These are phyloP conservation scores for Zasmidium angulare DNA, from an alignment of 2,329 filamentous ascomycete genomes.

Conservation along the genomic window DNA sequence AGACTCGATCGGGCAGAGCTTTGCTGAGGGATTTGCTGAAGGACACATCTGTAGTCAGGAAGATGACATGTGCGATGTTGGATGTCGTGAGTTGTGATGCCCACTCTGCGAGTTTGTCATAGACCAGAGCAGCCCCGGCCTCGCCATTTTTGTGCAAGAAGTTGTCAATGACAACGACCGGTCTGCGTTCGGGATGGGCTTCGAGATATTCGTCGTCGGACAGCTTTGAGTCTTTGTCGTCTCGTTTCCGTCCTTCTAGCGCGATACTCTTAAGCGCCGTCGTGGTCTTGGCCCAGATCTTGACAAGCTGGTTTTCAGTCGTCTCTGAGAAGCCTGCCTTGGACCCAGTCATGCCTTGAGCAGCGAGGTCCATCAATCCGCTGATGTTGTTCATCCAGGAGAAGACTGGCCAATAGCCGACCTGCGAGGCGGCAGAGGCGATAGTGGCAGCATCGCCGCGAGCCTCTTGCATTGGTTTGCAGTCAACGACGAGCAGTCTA, in stretches of 20 bases:
- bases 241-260: constrained; percentile 66
- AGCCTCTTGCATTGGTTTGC: constrained; percentile 88
- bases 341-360: constrained; percentile 89
- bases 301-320: constrained; percentile 80
- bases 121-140: constrained; percentile 43
- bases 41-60: constrained; percentile 85
- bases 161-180: constrained; percentile 87
- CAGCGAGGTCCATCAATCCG: constrained; percentile 86
- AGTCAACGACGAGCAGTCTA: constrained; percentile 83
- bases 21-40: constrained; percentile 86
- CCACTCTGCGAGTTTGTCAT: constrained; percentile 70
- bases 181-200: constrained; percentile 77
- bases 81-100: constrained; percentile 80
- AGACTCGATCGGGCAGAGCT: constrained; percentile 85
- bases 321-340: constrained; percentile 95
- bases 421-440: constrained; percentile 72
- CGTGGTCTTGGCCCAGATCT: constrained; percentile 83
- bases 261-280: constrained; percentile 76
- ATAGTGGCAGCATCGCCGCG: constrained; percentile 86
- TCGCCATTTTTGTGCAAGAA: constrained; percentile 73
- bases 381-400: constrained; percentile 95
- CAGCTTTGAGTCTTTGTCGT: constrained; percentile 70
- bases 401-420: constrained; percentile 91
- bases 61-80: constrained; percentile 91
- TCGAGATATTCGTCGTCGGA: constrained; percentile 86